Conservation (phyloP, 192 early-diverging fungal species). For the Coemansia sp. region DNA sequence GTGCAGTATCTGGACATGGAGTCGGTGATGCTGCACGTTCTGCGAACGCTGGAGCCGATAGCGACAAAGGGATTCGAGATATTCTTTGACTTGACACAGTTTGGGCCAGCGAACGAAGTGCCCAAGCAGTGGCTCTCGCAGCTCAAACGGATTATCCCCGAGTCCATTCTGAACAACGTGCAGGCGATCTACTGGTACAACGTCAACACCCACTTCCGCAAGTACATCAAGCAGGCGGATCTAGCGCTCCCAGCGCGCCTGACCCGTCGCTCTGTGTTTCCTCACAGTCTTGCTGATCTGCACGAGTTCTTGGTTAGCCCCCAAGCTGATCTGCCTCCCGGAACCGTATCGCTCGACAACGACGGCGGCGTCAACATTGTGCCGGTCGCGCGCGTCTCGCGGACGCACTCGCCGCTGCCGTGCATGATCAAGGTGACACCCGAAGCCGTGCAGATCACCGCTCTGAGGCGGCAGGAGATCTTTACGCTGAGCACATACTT, state of each 20-base stretch:
- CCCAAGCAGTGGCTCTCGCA: slow-evolving; percentile 71
- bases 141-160: slow-evolving; percentile 72
- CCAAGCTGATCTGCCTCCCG: slow-evolving; percentile 76
- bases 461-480: slow-evolving; percentile 74
- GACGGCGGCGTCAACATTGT: slow-evolving; percentile 63
- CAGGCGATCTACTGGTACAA: slow-evolving; percentile 77
- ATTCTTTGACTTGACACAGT: slow-evolving; percentile 80
- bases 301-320: slow-evolving; percentile 68
- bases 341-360: slow-evolving; percentile 72
- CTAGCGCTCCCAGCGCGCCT: slow-evolving; percentile 55
- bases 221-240: slow-evolving; percentile 59
- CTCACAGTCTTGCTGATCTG: slow-evolving; percentile 66
- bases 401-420: slow-evolving; percentile 63
- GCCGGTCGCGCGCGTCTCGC: slow-evolving; percentile 70
- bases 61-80: slow-evolving; percentile 74
- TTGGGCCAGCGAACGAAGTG: slow-evolving; percentile 77
- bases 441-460: slow-evolving; percentile 79
- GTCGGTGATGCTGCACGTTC: slow-evolving; percentile 70
- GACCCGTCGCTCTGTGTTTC: slow-evolving; percentile 68
- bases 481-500: slow-evolving; percentile 67
- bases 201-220: slow-evolving; percentile 74
- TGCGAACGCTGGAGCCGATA: slow-evolving; percentile 67
- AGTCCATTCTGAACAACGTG: slow-evolving; percentile 63
- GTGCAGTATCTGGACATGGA: slow-evolving; percentile 83
- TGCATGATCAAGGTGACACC: slow-evolving; percentile 79